Conservation (phyloP, 768 basidiomycete genomes). For the Leucocoprinus leucothites region DNA sequence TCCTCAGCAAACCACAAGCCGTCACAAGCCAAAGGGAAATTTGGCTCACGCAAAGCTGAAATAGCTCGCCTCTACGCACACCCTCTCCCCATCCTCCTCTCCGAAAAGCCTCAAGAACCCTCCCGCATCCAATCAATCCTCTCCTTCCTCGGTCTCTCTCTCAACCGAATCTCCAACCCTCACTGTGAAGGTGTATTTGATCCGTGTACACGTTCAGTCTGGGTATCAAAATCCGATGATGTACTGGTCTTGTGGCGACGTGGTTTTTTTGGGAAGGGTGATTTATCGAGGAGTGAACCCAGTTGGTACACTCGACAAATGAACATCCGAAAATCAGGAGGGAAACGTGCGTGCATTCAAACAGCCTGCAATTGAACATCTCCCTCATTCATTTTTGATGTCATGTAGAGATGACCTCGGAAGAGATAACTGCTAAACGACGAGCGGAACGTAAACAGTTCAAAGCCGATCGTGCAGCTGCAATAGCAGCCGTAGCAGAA, state of each 20-base stretch:
- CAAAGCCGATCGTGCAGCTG: constrained; percentile 88
- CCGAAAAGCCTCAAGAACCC: constrained; percentile 32
- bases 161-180: constrained; percentile 63
- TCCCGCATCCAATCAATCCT: constrained; percentile 44
- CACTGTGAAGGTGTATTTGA: constrained; percentile 80
- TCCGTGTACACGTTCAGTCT: constrained; percentile 77
- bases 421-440: constrained; percentile 87
- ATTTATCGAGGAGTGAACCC: constrained; percentile 91
- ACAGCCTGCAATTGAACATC: neutral
- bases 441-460: constrained; percentile 88
- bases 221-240: constrained; percentile 67
- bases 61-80: constrained; percentile 67
- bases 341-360: constrained; percentile 48
- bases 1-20: constrained; percentile 18
- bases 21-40: constrained; percentile 40
- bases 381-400: neutral
- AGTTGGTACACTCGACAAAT: constrained; percentile 85
- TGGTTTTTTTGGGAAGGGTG: constrained; percentile 98
- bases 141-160: constrained; percentile 54
- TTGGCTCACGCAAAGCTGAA: constrained; percentile 52
- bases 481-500: constrained; percentile 77
- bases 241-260: constrained; percentile 76
- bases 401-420: constrained; percentile 69
- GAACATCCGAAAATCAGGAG: constrained; percentile 55
- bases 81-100: constrained; percentile 59